These are phyloP conservation scores for Adiantum capillusveneris DNA, from an alignment of 75 land plant genomes.

Conservation along the genomic window DNA sequence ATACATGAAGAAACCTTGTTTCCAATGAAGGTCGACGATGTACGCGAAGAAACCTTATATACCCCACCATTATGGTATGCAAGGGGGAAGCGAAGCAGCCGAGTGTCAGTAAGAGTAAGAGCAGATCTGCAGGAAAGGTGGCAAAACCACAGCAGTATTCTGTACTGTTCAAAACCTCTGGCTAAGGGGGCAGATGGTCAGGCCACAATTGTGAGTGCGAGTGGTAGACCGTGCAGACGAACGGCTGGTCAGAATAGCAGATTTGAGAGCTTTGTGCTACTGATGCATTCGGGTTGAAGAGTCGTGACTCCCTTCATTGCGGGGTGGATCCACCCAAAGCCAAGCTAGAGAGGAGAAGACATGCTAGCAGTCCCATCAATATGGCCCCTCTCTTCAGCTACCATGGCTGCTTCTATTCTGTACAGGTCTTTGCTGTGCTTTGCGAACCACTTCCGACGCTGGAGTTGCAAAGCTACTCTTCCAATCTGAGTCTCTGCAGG, in stretches of 20 bases:
- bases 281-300: slow-evolving; percentile 24
- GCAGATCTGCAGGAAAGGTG: slow-evolving; percentile 10
- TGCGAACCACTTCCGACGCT: no score
- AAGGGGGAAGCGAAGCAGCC: slow-evolving; percentile 25
- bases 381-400: no score
- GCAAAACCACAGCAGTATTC: slow-evolving; percentile 5
- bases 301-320: no score
- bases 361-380: no score
- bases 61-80: slow-evolving; percentile 3
- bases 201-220: slow-evolving; percentile 15
- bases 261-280: slow-evolving; percentile 40
- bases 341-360: no score
- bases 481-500: no score
- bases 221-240: slow-evolving; percentile 47
- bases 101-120: slow-evolving; percentile 10
- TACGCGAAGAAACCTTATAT: neutral
- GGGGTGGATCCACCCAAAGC: no score
- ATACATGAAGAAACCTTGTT: no score
- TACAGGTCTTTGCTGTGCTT: no score
- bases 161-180: neutral
- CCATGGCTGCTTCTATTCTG: no score
- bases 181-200: slow-evolving; percentile 6
- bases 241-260: slow-evolving; percentile 58
- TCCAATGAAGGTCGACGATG: no score
- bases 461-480: no score